phyloP scores from a whole-genome alignment of 2,329 filamentous ascomycete species.

The Elsinoe arachidis region DNA sequence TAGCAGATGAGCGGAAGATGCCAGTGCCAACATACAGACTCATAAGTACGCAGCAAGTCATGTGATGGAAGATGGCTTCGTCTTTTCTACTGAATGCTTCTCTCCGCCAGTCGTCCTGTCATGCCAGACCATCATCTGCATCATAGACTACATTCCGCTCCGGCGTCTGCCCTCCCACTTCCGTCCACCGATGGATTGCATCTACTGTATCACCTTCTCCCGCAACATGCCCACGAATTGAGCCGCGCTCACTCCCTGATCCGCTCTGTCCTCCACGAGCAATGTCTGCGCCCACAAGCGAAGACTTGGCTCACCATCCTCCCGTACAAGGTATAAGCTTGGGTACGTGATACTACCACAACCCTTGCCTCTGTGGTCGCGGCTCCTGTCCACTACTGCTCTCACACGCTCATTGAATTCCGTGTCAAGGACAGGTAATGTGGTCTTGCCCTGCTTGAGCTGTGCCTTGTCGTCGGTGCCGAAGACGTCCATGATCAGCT shows the following conservation, averaged over 20 bases:
- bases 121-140: not conserved
- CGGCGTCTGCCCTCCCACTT: not conserved
- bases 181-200: not conserved
- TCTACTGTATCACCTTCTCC: conserved; percentile 67
- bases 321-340: conserved; percentile 84
- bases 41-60: too few relatives aligned
- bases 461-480: conserved; percentile 74
- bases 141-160: not conserved
- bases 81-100: too few relatives aligned
- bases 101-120: too few relatives aligned
- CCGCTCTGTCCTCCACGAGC: conserved; percentile 86
- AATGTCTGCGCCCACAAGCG: conserved; percentile 96
- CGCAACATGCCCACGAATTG: conserved; percentile 88
- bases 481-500: conserved; percentile 83
- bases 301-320: conserved; percentile 90
- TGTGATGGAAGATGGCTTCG: too few relatives aligned
- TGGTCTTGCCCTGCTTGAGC: conserved; percentile 83
- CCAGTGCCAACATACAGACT: too few relatives aligned
- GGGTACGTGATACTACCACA: conserved; percentile 91
- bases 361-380: conserved; percentile 75
- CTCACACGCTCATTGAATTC: conserved; percentile 95
- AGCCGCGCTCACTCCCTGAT: conserved; percentile 83
- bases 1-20: too few relatives aligned
- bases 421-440: conserved; percentile 78
- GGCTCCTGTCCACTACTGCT: conserved; percentile 83